A percentile compares a stretch with the other conserved stretches of the same genome.
phyloP scores from a whole-genome alignment of 2,329 filamentous ascomycete genomes.

The Thelonectria blattea region DNA sequence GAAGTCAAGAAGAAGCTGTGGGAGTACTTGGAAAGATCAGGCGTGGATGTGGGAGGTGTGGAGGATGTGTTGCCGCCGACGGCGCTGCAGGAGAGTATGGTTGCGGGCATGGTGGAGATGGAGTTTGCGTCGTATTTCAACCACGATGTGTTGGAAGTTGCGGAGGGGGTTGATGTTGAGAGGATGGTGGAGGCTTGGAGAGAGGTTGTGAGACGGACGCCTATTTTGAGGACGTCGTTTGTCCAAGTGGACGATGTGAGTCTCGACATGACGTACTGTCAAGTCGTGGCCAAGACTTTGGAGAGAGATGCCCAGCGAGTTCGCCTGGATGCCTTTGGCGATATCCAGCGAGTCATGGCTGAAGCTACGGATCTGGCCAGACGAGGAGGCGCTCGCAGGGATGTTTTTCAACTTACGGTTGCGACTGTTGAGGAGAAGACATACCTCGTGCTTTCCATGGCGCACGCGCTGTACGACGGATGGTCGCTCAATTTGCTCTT shows the following conservation, averaged over 20 bases:
- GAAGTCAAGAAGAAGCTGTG: constrained; percentile 44
- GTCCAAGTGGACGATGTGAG: constrained; percentile 66
- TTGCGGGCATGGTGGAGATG: constrained; percentile 80
- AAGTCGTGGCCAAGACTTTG: constrained; percentile 49
- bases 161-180: constrained; percentile 57
- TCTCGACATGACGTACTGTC: constrained; percentile 57
- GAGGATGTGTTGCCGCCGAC: constrained; percentile 75
- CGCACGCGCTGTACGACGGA: constrained; percentile 90
- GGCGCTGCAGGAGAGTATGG: constrained; percentile 84
- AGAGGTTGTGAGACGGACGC: constrained; percentile 62
- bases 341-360: constrained; percentile 45
- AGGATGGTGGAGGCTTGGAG: constrained; percentile 67
- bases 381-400: constrained; percentile 41
- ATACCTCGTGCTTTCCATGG: constrained; percentile 71
- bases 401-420: constrained; percentile 58
- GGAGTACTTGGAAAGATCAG: constrained; percentile 44
- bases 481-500: constrained; percentile 81
- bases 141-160: constrained; percentile 74
- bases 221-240: constrained; percentile 80
- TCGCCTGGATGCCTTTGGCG: constrained; percentile 39
- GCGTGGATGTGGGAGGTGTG: constrained; percentile 47
- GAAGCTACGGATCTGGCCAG: constrained; percentile 47
- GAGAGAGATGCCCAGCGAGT: constrained; percentile 30
- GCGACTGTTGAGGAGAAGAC: constrained; percentile 38
- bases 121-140: constrained; percentile 83